Percentiles rank a stretch among this genome's conserved stretches.
phyloP scores from a whole-genome alignment of 2,329 filamentous ascomycete species.

The Cercospora beticola region DNA sequence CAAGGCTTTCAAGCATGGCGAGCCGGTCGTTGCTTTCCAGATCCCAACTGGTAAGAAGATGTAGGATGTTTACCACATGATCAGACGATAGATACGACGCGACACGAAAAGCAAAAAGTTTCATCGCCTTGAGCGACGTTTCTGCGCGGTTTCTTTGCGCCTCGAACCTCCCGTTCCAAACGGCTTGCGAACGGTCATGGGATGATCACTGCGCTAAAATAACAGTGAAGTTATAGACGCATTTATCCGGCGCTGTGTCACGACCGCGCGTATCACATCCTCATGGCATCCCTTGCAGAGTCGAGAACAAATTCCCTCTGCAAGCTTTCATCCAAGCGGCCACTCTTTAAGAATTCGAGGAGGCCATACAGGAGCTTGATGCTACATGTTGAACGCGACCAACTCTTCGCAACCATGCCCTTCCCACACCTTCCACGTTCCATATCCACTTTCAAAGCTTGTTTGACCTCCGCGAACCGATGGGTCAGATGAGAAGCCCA shows the following conservation, averaged over 20 bases:
- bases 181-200: background rate
- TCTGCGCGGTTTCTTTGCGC: background rate
- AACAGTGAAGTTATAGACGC: background rate
- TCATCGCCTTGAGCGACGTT: background rate
- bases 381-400: background rate
- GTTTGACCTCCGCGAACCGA: background rate
- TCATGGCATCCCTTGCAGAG: slow-evolving; percentile 3
- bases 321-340: background rate
- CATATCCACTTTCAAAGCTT: background rate
- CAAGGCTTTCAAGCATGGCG: slow-evolving; percentile 57
- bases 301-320: background rate
- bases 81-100: background rate
- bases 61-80: slow-evolving; percentile 12
- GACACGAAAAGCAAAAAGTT: background rate
- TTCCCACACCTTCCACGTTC: background rate
- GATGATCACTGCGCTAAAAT: background rate
- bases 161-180: background rate
- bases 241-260: background rate
- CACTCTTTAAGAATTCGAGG: background rate
- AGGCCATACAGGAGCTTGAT: background rate
- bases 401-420: background rate
- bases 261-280: background rate
- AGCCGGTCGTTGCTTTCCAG: slow-evolving; percentile 65
- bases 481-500: background rate
- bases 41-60: slow-evolving; percentile 65